Evolutionary conservation across 1,284 basidiomycete species (phyloP), one percentile per base, ranked within the genome.

Genomic region (Leccinum fuscescens): DNA sequence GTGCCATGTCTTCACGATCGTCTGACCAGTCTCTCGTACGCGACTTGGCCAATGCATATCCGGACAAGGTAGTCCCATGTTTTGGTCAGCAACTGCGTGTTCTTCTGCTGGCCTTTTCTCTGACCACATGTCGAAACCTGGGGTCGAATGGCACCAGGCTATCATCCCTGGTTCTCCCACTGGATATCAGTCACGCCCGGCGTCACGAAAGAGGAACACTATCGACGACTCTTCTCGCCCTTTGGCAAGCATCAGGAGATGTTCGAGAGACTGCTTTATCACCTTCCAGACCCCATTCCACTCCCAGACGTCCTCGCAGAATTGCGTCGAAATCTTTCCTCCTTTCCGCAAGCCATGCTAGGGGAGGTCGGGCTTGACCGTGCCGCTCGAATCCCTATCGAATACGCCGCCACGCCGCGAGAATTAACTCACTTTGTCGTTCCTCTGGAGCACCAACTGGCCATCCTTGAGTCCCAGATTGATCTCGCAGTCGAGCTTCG

Each of bases 121-220:
- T 69, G 6, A 44, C 42, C 9, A 58, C 44, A 51, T 20, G 31
- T 54, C 61, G 48, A 61, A 59, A 60, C 29, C 46, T 48, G 59
- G 49, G 59, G 50, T 61, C 61, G 58, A 59, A 57, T 56, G 29
- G 5, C 54, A 65, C 35, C 64, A 92, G 90, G 92, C 17, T 86
- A 90, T 66, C 92, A 94, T 71, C 92, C 92, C 5, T 94, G 92
- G 92, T 93, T 90, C 72, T 79, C 85, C 3, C 86, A 93, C 71
- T 79, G 79, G 67, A 89, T 94, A 65, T 80, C 87, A 3, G 72
- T 84, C 33, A 66, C 66, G 62, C 58, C 76, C 57, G 59, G 58
- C 35, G 37, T 66, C 64, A 76, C 80, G 62, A 91, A 86, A 69
- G 81, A 84, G 62, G 77, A 80, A 12, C 92, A 94, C 72, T 94